phyloP scores from a whole-genome alignment of 768 basidiomycete species.

The Galerina marginata region DNA sequence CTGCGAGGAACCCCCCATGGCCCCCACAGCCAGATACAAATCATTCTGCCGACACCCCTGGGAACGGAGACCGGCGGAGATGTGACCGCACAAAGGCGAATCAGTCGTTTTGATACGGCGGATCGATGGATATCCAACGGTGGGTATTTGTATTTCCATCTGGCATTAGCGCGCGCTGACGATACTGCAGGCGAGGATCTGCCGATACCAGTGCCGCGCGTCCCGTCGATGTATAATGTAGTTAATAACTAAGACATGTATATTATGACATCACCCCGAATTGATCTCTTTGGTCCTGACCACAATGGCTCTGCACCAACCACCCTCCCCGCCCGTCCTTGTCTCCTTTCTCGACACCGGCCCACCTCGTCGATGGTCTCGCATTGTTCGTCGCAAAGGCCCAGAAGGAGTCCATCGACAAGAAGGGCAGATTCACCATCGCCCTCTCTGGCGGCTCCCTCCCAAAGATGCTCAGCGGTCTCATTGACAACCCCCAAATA shows the following conservation, averaged over 20 bases:
- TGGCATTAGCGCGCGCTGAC: no score
- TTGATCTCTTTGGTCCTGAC: constrained; percentile 3
- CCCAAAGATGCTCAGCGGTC: constrained; percentile 77
- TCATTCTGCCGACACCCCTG: constrained; percentile 72
- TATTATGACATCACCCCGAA: constrained; percentile 9
- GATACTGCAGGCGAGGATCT: no score
- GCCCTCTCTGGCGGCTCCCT: constrained; percentile 95
- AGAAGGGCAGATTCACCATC: constrained; percentile 89
- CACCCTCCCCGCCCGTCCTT: constrained; percentile 73
- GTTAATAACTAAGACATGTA: constrained; percentile 3
- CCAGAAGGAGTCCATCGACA: constrained; percentile 88
- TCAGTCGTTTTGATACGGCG: constrained; percentile 13
- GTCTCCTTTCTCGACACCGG: constrained; percentile 65
- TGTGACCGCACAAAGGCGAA: constrained; percentile 22
- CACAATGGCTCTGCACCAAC: constrained; percentile 47
- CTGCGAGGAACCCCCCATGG: constrained; percentile 67
- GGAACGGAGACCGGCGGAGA: constrained; percentile 30
- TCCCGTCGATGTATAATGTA: background rate
- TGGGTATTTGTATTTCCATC: no score
- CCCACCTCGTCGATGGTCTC: constrained; percentile 66
- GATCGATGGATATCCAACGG: constrained; percentile 30
- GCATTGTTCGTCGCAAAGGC: constrained; percentile 85
- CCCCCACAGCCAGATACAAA: constrained; percentile 64
- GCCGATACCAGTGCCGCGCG: no score
- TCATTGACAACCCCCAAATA: constrained; percentile 65